Evolutionary conservation across 1,139 yeast genomes (phyloP), one percentile per base, ranked within the genome.

Genomic region (Saccharomyces hybrid): DNA sequence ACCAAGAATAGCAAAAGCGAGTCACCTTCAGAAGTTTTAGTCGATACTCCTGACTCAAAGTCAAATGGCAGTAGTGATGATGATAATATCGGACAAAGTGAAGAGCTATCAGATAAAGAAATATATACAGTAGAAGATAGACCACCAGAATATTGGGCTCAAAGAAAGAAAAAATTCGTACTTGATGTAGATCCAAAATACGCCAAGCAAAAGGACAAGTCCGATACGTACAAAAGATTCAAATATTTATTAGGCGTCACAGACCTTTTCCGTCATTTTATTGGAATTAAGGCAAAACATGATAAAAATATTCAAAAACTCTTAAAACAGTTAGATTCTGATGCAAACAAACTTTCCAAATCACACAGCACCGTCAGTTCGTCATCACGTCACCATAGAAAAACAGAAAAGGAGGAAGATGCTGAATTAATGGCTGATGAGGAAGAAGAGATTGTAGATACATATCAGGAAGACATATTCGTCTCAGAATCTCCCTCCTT

Each of bases 401-500:
- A 83, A 59, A 79, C 86, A 0, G 86, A 83, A 66, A 80, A 82
- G 62, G 89, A 84, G 63, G 90, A 84, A 68, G 88, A 83, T 64
- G 86, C 83, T 1, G 87, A 83, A 63, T 74, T 83, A 50, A 73
- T 83, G 63, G 75, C 79, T 48, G 84, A 80, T 55, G 86, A 82
- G 60, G 78, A 70, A 52, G 64, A 62, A n/a, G 70, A 63, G 5
- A 70, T 74, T 14, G 70, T 71, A 16, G 72, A 76, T 2, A 55
- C 52, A 2, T 52, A 50, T 7, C 61, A 61, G n/a, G 65, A 59
- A 16, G 61, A 62, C 16, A 62, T 59, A 27, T 66, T 60, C 47
- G 63, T 66, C 8, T 60, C 70, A 0, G 87, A 84, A 62, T 77
- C 84, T 56, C 95, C 95, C 0, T 74, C 77, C 0, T 86, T 78